Evolutionary conservation across 176 grass and related monocot genomes (phyloP).

Genomic region (Oryza glumipatula): DNA sequence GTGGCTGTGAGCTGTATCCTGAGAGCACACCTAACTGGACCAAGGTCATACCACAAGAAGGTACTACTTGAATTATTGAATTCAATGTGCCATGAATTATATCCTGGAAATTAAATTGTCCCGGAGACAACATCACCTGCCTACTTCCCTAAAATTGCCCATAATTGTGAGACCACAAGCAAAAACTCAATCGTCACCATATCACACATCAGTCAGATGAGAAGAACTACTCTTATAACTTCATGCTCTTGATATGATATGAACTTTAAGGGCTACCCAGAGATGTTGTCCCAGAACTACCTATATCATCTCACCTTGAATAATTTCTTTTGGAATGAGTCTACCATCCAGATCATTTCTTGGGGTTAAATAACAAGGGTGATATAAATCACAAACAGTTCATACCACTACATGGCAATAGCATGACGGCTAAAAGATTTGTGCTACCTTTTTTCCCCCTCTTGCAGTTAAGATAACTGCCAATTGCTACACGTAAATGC

Average conservation of each 20-base stretch:
- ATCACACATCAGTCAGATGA: background rate
- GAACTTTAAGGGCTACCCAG: background rate
- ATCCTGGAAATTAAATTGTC: background rate
- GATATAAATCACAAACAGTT: background rate
- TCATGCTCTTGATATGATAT: background rate
- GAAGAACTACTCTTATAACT: background rate
- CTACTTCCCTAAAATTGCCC: constrained; percentile 9
- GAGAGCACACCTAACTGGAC: constrained; percentile 4
- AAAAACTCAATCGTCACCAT: background rate
- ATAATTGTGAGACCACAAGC: background rate
- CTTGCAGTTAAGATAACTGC: constrained; percentile 10
- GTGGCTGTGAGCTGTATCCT: constrained; percentile 1
- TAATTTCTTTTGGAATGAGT: background rate
- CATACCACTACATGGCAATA: background rate
- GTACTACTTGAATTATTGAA: background rate
- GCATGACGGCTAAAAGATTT: background rate
- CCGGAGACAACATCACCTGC: background rate
- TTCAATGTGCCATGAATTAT: background rate
- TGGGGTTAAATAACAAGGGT: background rate
- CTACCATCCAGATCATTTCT: background rate
- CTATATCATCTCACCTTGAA: background rate
- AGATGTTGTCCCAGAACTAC: background rate
- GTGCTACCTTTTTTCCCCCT: background rate
- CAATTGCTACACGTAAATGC: background rate
- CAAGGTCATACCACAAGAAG: background rate